Conservation (phyloP, 106 monocot species). For the Iris macrosiphon region DNA sequence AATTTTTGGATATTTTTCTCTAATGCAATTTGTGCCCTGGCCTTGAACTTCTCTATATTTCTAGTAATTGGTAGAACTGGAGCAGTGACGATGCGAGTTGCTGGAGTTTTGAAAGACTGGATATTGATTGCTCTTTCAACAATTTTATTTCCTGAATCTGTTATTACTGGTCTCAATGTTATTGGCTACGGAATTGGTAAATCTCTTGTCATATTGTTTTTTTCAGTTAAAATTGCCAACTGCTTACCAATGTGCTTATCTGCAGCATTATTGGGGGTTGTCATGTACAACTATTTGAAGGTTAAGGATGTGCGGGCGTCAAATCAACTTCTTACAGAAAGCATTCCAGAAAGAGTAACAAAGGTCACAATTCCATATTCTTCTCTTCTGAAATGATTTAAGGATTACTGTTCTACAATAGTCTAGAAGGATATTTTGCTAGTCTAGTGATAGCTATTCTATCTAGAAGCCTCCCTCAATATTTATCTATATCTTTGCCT, state of each 20-base stretch:
- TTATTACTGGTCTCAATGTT: slow-evolving; percentile 82
- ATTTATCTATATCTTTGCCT: no score
- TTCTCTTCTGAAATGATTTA: no score
- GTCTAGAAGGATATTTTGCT: no score
- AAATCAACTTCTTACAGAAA: slow-evolving; percentile 46
- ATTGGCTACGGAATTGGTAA: slow-evolving; percentile 92
- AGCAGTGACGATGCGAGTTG: slow-evolving; percentile 82
- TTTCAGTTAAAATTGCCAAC: not conserved
- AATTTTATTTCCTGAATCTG: slow-evolving; percentile 83
- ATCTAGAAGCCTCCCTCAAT: no score
- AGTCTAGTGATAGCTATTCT: no score
- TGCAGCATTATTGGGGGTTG: slow-evolving; percentile 70
- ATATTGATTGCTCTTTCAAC: slow-evolving; percentile 91
- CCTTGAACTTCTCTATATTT: slow-evolving; percentile 88
- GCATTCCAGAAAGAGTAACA: slow-evolving; percentile 43
- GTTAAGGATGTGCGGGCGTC: slow-evolving; percentile 65
- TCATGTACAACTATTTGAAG: slow-evolving; percentile 97
- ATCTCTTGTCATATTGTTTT: not conserved
- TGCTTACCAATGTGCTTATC: not conserved
- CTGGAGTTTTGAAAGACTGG: slow-evolving; percentile 97
- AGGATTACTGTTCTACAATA: no score
- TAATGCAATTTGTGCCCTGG: slow-evolving; percentile 83
- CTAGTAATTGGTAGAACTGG: slow-evolving; percentile 90
- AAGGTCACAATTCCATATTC: slow-evolving; percentile 42
- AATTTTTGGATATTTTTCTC: slow-evolving; percentile 84